Evolutionary conservation across 768 basidiomycete genomes (phyloP).

Genomic region (Phylloporus sp.): DNA sequence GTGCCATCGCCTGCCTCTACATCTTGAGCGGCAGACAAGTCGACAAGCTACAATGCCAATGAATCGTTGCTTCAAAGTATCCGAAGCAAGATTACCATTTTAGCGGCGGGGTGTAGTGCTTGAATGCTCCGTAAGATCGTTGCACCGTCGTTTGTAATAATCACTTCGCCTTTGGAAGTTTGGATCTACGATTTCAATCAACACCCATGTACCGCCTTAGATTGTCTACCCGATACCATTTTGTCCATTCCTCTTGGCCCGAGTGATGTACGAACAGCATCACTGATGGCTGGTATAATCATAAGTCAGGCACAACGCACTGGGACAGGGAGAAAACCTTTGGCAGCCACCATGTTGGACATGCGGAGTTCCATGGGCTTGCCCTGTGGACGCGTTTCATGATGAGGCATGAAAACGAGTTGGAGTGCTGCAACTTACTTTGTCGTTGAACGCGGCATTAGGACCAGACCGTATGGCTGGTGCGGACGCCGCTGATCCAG

Average conservation of each 20-base stretch:
- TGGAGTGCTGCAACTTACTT: slow-evolving; percentile 38
- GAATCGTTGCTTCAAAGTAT: not conserved
- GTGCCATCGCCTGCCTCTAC: slow-evolving; percentile 98
- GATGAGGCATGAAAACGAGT: not conserved
- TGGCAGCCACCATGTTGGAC: slow-evolving; percentile 97
- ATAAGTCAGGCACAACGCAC: not conserved
- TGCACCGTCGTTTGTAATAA: slow-evolving; percentile 98
- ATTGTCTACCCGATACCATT: slow-evolving; percentile 59
- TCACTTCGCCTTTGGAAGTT: slow-evolving; percentile 92
- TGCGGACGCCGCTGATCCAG: slow-evolving; percentile 19
- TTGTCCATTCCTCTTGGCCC: slow-evolving; percentile 99
- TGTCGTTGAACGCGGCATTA: slow-evolving; percentile 84
- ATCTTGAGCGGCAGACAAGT: slow-evolving; percentile 96
- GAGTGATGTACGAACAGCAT: slow-evolving; percentile 93
- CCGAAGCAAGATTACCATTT: slow-evolving; percentile 63
- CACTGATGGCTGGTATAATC: slow-evolving; percentile 73
- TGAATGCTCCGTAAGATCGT: slow-evolving; percentile 95
- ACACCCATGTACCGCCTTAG: slow-evolving; percentile 5
- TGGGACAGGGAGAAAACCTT: slow-evolving; percentile 49
- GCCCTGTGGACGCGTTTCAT: slow-evolving; percentile 51
- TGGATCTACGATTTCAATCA: slow-evolving; percentile 62
- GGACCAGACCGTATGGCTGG: slow-evolving; percentile 40
- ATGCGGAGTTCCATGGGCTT: slow-evolving; percentile 98
- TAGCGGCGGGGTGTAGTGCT: slow-evolving; percentile 94
- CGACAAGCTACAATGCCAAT: slow-evolving; percentile 66